Evolutionary conservation across 2,329 filamentous ascomycete species (phyloP), one percentile per base, ranked within the genome.

Genomic region (Dryadomyces quercivorus): DNA sequence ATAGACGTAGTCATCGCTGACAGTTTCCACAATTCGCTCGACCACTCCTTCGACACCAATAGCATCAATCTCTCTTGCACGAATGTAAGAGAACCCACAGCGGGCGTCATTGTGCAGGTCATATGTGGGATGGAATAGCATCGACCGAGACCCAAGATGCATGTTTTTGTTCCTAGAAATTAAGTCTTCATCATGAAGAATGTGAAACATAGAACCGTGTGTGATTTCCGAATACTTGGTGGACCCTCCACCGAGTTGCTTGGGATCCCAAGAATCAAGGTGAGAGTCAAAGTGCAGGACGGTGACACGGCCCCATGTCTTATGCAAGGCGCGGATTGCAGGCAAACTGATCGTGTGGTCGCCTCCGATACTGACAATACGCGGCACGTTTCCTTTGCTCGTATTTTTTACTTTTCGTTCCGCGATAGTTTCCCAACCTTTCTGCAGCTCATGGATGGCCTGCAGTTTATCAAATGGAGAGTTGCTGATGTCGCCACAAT

Each of bases 401-500:
- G 22, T 7, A 15, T 53, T 51, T 9, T 26, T 46, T 20, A 43
- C 47, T 15, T 18, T 42, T 13, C 48, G 51, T 3, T 34, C 48
- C 5, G n/a, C 48, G 34, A 50, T 31, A 47, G 51, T 20, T 9
- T 53, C 51, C 46, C 47, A 53, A 16, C 51, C 85, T 63, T 85
- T 81, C 55, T 80, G 84, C 75, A 92, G 86, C 65, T 91, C 86
- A 8, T 76, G 75, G 55, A 91, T 70, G 0, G 88, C 87, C 0
- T 90, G 71, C 0, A 73, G 78, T 65, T 91, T 92, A 67, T 92
- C 86, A 59, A 91, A 83, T 9, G 84, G 86, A 0, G 84, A 87
- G 56, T 90, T 73, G 2, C 84, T 84, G 55, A 88, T 86, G 61
- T 92, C 87, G 31, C 88, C 87, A 63, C 86, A 91, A 69, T 92